Evolutionary conservation across 2,329 filamentous ascomycete species (phyloP).

Genomic region (Pseudocercospora macadamiae): DNA sequence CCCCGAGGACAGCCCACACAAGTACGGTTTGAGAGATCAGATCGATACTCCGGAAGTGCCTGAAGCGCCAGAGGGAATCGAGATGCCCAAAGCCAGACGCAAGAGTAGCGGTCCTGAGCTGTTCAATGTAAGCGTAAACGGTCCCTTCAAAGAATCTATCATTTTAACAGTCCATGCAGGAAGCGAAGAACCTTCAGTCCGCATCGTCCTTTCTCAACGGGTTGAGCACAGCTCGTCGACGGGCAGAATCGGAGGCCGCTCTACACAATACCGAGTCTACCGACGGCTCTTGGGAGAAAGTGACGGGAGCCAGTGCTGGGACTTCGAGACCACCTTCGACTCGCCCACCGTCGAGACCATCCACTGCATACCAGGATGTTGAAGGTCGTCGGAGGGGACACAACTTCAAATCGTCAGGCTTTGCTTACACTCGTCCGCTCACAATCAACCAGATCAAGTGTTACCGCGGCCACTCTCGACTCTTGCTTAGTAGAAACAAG

Average conservation of each 20-base stretch:
- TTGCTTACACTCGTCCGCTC: slow-evolving; percentile 36
- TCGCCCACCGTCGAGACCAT: slow-evolving; percentile 20
- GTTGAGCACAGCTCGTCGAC: slow-evolving; percentile 36
- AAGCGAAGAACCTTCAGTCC: slow-evolving; percentile 38
- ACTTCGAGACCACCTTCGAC: slow-evolving; percentile 23
- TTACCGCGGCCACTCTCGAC: slow-evolving; percentile 32
- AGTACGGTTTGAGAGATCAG: slow-evolving; percentile 38
- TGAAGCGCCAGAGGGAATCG: slow-evolving; percentile 25
- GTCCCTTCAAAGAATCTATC: background rate
- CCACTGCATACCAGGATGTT: slow-evolving; percentile 20
- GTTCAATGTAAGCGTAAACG: slow-evolving; percentile 35
- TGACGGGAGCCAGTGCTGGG: slow-evolving; percentile 1
- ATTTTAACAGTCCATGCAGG: slow-evolving; percentile 27
- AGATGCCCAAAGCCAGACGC: slow-evolving; percentile 31
- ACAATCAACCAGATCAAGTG: slow-evolving; percentile 36
- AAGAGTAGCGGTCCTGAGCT: slow-evolving; percentile 38
- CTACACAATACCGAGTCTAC: slow-evolving; percentile 19
- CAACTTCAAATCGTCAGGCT: slow-evolving; percentile 38
- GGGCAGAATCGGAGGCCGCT: slow-evolving; percentile 32
- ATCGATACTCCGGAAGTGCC: slow-evolving; percentile 37
- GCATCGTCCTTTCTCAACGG: slow-evolving; percentile 40
- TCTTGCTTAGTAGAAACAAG: slow-evolving; percentile 36
- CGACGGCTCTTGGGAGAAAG: slow-evolving; percentile 16
- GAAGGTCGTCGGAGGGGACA: slow-evolving; percentile 32
- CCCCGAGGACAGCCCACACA: slow-evolving; percentile 40